phyloP scores from a whole-genome alignment of 2,329 filamentous ascomycete species.

The Gliomastix tumulicola region DNA sequence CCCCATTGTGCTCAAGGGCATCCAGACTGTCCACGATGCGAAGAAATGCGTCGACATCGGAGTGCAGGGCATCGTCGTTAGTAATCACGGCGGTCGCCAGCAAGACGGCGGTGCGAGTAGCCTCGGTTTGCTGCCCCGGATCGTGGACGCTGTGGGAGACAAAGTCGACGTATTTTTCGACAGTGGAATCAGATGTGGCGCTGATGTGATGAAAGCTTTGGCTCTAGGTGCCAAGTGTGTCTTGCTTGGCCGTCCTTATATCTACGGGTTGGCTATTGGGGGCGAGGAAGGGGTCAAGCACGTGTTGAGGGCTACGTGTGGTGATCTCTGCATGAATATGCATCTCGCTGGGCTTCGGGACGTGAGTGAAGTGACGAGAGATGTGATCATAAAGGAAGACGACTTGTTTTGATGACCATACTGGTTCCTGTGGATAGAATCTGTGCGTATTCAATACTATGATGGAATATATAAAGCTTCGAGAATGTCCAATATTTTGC shows the following conservation, averaged over 20 bases:
- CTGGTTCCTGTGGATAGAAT: too few species aligned
- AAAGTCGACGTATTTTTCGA: constrained; percentile 28
- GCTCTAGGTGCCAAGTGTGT: constrained; percentile 24
- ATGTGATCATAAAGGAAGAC: too few species aligned
- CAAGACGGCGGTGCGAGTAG: constrained; percentile 20
- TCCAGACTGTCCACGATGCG: constrained; percentile 21
- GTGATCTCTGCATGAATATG: too few species aligned
- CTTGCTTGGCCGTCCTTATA: constrained; percentile 1
- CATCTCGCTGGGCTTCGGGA: too few species aligned
- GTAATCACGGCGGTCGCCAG: constrained; percentile 34
- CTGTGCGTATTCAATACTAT: too few species aligned
- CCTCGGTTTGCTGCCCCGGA: constrained; percentile 1
- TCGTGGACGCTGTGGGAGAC: constrained; percentile 8
- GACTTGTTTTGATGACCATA: too few species aligned
- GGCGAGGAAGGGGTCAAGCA: constrained; percentile 3
- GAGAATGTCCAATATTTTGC: too few species aligned
- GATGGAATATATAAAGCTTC: too few species aligned
- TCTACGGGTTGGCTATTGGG: constrained; percentile 1
- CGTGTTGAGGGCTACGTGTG: background rate
- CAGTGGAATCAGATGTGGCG: constrained; percentile 29
- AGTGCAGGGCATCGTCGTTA: constrained; percentile 31
- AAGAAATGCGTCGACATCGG: constrained; percentile 18
- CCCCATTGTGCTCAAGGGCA: constrained; percentile 38
- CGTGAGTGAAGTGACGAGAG: too few species aligned
- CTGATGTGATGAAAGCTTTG: constrained; percentile 30